Evolutionary conservation across 495 filamentous ascomycete genomes (phyloP).

Genomic region (Glonium stellatum): DNA sequence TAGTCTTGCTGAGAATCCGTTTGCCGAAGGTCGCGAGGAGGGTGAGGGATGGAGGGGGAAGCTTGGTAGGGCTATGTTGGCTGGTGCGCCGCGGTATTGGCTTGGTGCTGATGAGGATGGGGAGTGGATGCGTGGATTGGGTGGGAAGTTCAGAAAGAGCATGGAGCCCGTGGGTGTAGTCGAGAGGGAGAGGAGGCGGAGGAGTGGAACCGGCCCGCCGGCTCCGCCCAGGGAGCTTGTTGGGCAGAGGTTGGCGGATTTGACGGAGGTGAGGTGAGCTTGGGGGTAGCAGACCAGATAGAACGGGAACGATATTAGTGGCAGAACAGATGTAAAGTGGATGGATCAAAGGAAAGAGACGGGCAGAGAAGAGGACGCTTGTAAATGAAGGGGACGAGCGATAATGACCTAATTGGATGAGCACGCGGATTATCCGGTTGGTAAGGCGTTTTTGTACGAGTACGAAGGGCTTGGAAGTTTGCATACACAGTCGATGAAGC

Average conservation of each 20-base stretch:
- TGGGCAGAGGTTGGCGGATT: slow-evolving; percentile 12
- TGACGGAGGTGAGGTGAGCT: slow-evolving; percentile 18
- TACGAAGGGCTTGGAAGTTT: no score
- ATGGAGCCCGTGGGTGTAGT: slow-evolving; percentile 42
- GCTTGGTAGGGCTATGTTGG: slow-evolving; percentile 65
- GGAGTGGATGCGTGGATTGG: slow-evolving; percentile 53
- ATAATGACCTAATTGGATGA: slow-evolving; percentile 5
- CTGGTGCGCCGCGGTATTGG: slow-evolving; percentile 68
- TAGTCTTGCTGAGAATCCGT: slow-evolving; percentile 59
- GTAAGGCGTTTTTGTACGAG: no score
- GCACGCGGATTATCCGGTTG: background rate
- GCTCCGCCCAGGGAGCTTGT: slow-evolving; percentile 22
- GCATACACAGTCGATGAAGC: no score
- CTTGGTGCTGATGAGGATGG: slow-evolving; percentile 49
- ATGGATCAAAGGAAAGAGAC: background rate
- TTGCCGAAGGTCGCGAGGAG: slow-evolving; percentile 56
- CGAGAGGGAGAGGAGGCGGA: slow-evolving; percentile 60
- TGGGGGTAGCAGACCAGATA: background rate
- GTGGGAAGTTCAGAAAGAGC: slow-evolving; percentile 46
- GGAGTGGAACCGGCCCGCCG: slow-evolving; percentile 62
- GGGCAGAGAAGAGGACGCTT: background rate
- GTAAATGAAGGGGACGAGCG: background rate
- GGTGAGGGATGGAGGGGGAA: slow-evolving; percentile 72
- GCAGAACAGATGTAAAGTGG: background rate
- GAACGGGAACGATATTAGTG: background rate